Evolutionary conservation across 257 asterid genomes (phyloP), one percentile per base, ranked within the genome.

Genomic region (Capsicum pubescens): DNA sequence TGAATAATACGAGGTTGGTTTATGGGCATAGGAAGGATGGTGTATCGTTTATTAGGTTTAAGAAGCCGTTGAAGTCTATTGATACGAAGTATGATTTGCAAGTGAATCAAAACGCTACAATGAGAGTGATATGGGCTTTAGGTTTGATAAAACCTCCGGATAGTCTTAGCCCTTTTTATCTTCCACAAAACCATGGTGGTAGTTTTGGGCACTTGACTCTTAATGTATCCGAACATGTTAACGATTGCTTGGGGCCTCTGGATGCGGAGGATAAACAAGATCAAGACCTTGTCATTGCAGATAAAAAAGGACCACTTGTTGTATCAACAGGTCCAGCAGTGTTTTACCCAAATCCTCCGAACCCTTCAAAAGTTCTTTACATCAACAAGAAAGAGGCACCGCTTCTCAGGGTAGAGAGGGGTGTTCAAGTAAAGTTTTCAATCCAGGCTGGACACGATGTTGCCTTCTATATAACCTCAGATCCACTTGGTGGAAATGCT

Each of bases 381-480:
- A 92, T 97, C 50, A 97, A 95, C 94, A 97, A 94, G 92, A 97
- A 95, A 87, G 99, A 92, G 91, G 91, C 98, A 82, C 98, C 98
- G 15, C 88, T 97, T 79, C 89, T 97, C 82, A 90, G 98, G 88
- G 99, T 97, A 0, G 99, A 97, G 87, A 94, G 99, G 93, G 99
- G 98, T 57, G 98, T 93, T 83, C 91, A 88, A 35, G 97, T 97
- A 87, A 95, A 90, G 86, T 97, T 97, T 86, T 97, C 99, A 2
- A 92, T 97, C 56, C 99, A 95, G 84, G 99, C 98, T 7, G 99
- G 99, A 61, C 99, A 97, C 84, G 97, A 97, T 80, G 98, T 97
- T 88, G 98, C 99, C n/a, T 85, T 97, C n/a, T 97, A 95, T 64
- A 84, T 97, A 70, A 97, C 99, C 56, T 97, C 99, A 79, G 98